phyloP scores from a whole-genome alignment of 257 asterid genomes.

The Solanum arcanum region DNA sequence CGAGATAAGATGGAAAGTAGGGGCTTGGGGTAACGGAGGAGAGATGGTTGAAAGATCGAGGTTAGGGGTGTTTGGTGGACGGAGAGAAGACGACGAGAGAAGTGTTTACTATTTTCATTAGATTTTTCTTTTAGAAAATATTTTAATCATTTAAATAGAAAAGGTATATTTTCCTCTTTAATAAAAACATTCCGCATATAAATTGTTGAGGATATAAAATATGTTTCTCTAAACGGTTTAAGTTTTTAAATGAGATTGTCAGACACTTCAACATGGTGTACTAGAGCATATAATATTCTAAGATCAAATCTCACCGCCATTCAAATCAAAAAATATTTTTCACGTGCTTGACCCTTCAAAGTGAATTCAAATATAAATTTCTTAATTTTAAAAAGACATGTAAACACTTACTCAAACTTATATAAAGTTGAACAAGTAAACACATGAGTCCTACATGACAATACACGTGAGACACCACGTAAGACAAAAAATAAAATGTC shows the following conservation, averaged over 20 bases:
- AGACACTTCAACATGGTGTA: too few relatives aligned
- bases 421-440: too few relatives aligned
- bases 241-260: too few relatives aligned
- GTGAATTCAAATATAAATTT: not conserved
- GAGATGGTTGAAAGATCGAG: not conserved
- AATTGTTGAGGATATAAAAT: not conserved
- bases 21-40: not conserved
- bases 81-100: not conserved
- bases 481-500: too few relatives aligned
- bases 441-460: too few relatives aligned
- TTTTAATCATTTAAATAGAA: not conserved
- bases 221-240: too few relatives aligned
- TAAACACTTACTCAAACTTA: too few relatives aligned
- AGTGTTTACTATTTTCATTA: not conserved
- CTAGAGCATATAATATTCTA: accelerated
- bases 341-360: too few relatives aligned
- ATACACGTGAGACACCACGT: too few relatives aligned
- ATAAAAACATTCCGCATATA: not conserved
- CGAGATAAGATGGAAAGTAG: not conserved
- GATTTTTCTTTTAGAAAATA: not conserved
- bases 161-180: not conserved
- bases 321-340: too few relatives aligned
- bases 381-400: not conserved
- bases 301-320: too few relatives aligned
- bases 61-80: not conserved